Evolutionary conservation across 306 rosid genomes (phyloP), one percentile per base, ranked within the genome.

Genomic region (Geum urbanum): DNA sequence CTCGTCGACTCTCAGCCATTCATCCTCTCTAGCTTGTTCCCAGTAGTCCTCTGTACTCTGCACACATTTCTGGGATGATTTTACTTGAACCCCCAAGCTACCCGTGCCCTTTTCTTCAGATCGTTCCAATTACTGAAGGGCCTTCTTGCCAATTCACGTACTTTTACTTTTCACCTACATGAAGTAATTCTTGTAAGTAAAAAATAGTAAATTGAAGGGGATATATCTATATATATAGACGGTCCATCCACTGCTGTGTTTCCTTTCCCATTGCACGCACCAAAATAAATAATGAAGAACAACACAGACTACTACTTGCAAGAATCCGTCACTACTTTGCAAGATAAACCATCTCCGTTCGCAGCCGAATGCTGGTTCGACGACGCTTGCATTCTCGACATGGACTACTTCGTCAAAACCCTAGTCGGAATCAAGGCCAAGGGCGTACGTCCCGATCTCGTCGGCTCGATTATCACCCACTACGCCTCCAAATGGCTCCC

Each of bases 401-500:
- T 94, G 87, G 98, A 94, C 78, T 94, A 84, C 95, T 94, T 94
- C 20, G 89, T 94, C 53, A 94, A 90, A 74, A 94, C 97, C 44
- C 87, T 94, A 39, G 66, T 95, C 41, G 88, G 86, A 70, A 91
- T 94, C 54, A 87, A 88, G 57, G 81, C 88, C 54, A 94, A 94
- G 70, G 99, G 96, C 6, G 96, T 94, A 24, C 89, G 89, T 1
- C 75, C 84, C 0, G 99, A 94, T 40, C 79, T 94, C 63, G 74
- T 94, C 32, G 95, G 92, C 63, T 94, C 97, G 20, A 76, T 94
- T 19, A 90, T 94, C 72, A 83, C 96, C 41, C 99, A 94, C 74
- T 90, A 90, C 45, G 97, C 99, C 53, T 84, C 90, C 67, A 91
- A 87, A 78, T 94, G 99, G 99, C 95, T 94, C 27, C 99, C 99